Conservation (phyloP, 2,329 filamentous ascomycete species). For the Tolypocladium cylindrosporum region DNA sequence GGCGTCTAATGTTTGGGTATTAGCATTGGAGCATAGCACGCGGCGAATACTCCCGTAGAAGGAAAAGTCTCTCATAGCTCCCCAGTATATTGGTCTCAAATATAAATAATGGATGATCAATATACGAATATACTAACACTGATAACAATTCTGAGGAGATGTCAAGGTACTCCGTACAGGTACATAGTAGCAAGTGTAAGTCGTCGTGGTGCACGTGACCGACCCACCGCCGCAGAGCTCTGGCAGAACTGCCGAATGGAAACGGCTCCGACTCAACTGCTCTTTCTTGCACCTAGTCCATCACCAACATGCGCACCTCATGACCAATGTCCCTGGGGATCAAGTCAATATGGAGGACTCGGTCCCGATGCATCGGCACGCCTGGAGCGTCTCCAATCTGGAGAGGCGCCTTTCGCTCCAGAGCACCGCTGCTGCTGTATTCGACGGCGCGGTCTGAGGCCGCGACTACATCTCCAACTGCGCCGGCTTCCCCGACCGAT, state of each 20-base stretch:
- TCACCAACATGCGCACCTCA: constrained; percentile 22
- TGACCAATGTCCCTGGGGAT: constrained; percentile 37
- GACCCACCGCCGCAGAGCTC: background rate
- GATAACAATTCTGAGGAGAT: background rate
- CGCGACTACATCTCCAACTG: background rate
- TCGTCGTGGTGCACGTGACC: background rate
- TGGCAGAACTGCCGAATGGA: background rate
- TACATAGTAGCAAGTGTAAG: background rate
- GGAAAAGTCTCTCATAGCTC: background rate
- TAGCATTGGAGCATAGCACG: background rate
- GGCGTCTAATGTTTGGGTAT: background rate
- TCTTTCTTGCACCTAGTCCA: background rate
- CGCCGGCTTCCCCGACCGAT: constrained; percentile 1
- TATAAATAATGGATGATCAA: background rate
- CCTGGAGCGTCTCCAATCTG: constrained; percentile 11
- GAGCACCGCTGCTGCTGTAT: background rate
- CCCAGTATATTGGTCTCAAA: background rate
- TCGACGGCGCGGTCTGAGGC: background rate
- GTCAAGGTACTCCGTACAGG: background rate
- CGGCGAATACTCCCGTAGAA: background rate
- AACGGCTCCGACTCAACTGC: background rate
- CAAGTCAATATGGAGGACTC: constrained; percentile 31
- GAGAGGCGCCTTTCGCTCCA: constrained; percentile 10
- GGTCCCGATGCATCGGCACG: constrained; percentile 20
- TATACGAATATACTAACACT: background rate